Percentiles rank a stretch among this genome's conserved stretches.
Evolutionary conservation across 2,329 filamentous ascomycete species (phyloP).

Genomic region (Cercospora zeae-maydis): DNA sequence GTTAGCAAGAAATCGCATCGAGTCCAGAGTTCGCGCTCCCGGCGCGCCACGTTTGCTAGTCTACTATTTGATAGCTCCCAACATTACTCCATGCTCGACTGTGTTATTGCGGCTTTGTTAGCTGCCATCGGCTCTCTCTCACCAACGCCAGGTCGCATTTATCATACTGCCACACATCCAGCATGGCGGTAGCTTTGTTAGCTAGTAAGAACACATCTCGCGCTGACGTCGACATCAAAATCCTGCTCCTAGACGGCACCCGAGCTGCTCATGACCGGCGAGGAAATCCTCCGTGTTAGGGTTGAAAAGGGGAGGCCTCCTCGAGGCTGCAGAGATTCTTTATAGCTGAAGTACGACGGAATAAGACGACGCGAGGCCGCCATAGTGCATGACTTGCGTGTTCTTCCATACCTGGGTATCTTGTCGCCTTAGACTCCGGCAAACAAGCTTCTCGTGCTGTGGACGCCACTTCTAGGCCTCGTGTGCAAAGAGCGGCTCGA

Average conservation of each 20-base stretch:
- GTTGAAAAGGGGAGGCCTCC: not conserved
- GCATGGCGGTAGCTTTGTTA: not conserved
- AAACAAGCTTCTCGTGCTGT: not conserved
- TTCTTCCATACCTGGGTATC: not conserved
- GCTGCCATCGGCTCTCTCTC: not conserved
- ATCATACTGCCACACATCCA: not conserved
- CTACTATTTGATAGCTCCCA: not conserved
- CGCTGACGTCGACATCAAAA: not conserved
- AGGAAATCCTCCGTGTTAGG: not conserved
- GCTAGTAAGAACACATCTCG: not conserved
- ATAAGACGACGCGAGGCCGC: not conserved
- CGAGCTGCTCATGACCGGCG: not conserved
- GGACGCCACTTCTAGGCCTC: not conserved
- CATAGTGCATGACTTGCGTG: not conserved
- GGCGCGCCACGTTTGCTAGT: not conserved
- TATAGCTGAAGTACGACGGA: not conserved
- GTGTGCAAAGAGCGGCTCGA: not conserved
- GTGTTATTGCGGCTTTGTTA: not conserved
- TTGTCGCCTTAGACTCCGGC: not conserved
- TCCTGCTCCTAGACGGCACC: not conserved
- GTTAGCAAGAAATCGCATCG: not conserved
- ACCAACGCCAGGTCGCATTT: not conserved
- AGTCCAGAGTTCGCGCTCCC: not conserved
- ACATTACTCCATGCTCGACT: not conserved
- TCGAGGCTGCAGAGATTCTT: not conserved